These are phyloP conservation scores for Venturia carpophila DNA, from an alignment of 2,329 filamentous ascomycete genomes.

Conservation along the genomic window DNA sequence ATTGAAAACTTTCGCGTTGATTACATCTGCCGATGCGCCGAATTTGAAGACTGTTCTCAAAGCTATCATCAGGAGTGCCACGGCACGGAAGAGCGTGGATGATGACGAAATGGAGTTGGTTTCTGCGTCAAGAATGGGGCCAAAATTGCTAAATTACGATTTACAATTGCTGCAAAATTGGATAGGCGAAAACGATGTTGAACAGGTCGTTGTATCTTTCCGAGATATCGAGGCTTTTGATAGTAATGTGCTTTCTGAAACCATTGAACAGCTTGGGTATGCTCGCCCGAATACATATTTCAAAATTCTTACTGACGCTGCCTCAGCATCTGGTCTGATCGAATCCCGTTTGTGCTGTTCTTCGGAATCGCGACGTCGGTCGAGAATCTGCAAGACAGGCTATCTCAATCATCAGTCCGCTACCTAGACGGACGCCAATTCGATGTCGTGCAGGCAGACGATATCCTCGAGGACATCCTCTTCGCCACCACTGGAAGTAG, in stretches of 20 bases:
- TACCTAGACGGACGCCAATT: slow-evolving; percentile 65
- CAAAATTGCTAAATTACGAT: slow-evolving; percentile 68
- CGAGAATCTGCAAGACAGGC: slow-evolving; percentile 66
- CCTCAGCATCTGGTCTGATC: slow-evolving; percentile 53
- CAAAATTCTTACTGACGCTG: neutral
- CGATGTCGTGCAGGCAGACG: slow-evolving; percentile 64
- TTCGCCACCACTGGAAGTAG: slow-evolving; percentile 53
- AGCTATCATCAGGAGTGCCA: slow-evolving; percentile 62
- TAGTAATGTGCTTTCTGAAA: slow-evolving; percentile 59
- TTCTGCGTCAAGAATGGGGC: slow-evolving; percentile 40
- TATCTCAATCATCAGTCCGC: slow-evolving; percentile 61
- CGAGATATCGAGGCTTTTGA: slow-evolving; percentile 82
- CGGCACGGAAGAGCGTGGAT: slow-evolving; percentile 49
- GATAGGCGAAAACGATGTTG: slow-evolving; percentile 45
- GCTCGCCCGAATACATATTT: slow-evolving; percentile 23
- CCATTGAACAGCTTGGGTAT: slow-evolving; percentile 61
- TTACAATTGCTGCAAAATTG: slow-evolving; percentile 61
- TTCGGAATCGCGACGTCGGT: slow-evolving; percentile 78
- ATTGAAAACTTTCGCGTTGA: slow-evolving; percentile 52
- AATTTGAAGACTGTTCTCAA: slow-evolving; percentile 68
- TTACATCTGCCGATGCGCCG: slow-evolving; percentile 63
- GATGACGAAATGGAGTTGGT: slow-evolving; percentile 36
- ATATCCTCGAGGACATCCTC: slow-evolving; percentile 67
- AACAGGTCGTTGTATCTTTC: slow-evolving; percentile 62
- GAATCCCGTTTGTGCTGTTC: slow-evolving; percentile 67